Conservation (phyloP, 2,329 filamentous ascomycete genomes). For the Lecanoromycetidae sp. region DNA sequence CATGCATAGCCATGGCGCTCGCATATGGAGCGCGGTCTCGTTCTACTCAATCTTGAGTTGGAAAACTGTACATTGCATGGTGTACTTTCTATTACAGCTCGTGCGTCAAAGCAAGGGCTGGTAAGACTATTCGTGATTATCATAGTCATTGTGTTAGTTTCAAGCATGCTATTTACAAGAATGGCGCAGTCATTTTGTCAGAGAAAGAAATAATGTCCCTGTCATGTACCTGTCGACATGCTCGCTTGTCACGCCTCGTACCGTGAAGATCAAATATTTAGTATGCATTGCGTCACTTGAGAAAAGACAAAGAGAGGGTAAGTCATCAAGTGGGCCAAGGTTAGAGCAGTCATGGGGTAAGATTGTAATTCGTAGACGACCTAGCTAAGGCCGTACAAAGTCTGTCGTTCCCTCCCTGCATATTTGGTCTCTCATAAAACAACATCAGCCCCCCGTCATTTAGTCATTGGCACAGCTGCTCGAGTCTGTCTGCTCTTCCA, state of each 20-base stretch:
- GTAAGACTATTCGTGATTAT: neutral
- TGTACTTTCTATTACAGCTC: neutral
- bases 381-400: neutral
- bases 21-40: neutral
- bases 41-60: neutral
- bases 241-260: neutral
- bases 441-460: neutral
- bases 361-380: constrained; percentile 4
- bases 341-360: too few species aligned
- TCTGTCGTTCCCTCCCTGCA: neutral
- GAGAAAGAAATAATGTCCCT: constrained; percentile 1
- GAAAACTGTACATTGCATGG: constrained; percentile 3
- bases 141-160: constrained; percentile 4
- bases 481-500: neutral
- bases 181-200: neutral
- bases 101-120: neutral
- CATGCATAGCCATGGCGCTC: constrained; percentile 7
- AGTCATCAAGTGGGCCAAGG: neutral
- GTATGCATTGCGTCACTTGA: neutral
- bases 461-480: neutral
- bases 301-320: neutral
- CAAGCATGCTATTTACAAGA: constrained; percentile 4
- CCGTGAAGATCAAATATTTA: neutral
- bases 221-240: neutral
- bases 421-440: neutral